Evolutionary conservation across 164 flowering plant genomes (phyloP).

Genomic region (Protea cynaroides): DNA sequence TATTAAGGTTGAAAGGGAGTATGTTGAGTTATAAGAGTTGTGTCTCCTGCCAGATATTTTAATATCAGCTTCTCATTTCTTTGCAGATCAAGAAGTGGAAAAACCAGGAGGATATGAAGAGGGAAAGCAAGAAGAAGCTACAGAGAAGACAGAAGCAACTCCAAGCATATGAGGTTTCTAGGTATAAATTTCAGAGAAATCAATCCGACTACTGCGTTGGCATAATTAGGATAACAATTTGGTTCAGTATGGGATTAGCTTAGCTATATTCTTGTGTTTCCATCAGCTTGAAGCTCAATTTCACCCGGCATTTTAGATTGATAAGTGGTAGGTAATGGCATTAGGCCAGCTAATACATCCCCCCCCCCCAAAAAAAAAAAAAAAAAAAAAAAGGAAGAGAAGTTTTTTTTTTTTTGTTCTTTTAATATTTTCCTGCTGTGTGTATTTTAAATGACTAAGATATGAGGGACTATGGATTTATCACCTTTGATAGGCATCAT

Average conservation of each 20-base stretch:
- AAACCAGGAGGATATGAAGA: slow-evolving; percentile 30
- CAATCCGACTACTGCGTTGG: background rate
- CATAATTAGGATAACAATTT: background rate
- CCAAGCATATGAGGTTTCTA: slow-evolving; percentile 9
- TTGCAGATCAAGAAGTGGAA: slow-evolving; percentile 32
- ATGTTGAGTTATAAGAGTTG: too few species aligned
- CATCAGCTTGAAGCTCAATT: background rate
- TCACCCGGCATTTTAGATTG: background rate
- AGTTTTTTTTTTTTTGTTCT: too few species aligned
- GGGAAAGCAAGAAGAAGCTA: slow-evolving; percentile 12
- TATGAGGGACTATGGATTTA: too few species aligned
- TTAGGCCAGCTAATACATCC: background rate
- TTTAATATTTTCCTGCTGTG: background rate
- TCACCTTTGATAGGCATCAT: too few species aligned
- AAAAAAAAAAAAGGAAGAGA: too few species aligned
- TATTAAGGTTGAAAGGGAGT: too few species aligned
- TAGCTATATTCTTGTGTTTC: slow-evolving; percentile 2
- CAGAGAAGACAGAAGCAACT: slow-evolving; percentile 20
- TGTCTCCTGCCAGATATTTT: too few species aligned
- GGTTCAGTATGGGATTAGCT: background rate
- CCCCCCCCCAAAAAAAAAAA: too few species aligned
- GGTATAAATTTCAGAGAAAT: background rate
- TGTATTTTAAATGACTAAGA: background rate
- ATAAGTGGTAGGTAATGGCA: background rate
- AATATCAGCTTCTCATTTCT: background rate